Evolutionary conservation across 1,284 basidiomycete genomes (phyloP), one percentile per base, ranked within the genome.

Genomic region (Pseudozyma thailandica): DNA sequence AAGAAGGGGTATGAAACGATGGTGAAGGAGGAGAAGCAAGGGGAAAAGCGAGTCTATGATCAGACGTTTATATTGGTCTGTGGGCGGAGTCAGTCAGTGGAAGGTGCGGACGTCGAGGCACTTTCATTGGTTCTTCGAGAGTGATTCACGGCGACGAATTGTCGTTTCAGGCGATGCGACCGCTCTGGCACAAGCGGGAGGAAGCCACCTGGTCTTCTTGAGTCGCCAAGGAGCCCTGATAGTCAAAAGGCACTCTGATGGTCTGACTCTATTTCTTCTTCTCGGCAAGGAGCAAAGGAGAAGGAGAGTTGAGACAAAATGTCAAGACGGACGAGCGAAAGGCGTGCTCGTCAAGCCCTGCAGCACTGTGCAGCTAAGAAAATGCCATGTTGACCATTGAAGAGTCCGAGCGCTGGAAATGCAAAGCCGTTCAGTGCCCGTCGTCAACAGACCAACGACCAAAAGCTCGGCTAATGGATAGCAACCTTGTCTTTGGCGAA

Each of bases 401-500:
- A 9, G 33, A 35, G 5, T 35, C 13, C 13, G n/a, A 35, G 33
- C 15, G n/a, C 28, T 20, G 8, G 6, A 7, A 21, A 18, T 27
- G 44, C 44, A 33, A 28, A 31, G 6, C 26, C n/a, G 5, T 16
- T 45, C 42, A 10, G 20, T 41, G 20, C 12, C 13, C 20, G 12
- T 6, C 20, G 18, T 16, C 31, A 9, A 9, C 16, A 33, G 31
- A 33, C 31, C 9, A 16, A 33, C 31, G 16, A 8, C 8, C 31
- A 15, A 37, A 23, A 37, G 30, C 23, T 23, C 23, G 39, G 35
- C n/a, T n/a, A n/a, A n/a, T n/a, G n/a, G n/a, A n/a, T n/a, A n/a
- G n/a, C n/a, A n/a, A 43, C 43, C 51, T 53, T 53, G 43, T 35
- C 43, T 54, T 28, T 26, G 46, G n/a, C 27, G 23, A 50, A 38